These are phyloP conservation scores for Verbena officinalis DNA, from an alignment of 257 asterid species.

Conservation along the genomic window DNA sequence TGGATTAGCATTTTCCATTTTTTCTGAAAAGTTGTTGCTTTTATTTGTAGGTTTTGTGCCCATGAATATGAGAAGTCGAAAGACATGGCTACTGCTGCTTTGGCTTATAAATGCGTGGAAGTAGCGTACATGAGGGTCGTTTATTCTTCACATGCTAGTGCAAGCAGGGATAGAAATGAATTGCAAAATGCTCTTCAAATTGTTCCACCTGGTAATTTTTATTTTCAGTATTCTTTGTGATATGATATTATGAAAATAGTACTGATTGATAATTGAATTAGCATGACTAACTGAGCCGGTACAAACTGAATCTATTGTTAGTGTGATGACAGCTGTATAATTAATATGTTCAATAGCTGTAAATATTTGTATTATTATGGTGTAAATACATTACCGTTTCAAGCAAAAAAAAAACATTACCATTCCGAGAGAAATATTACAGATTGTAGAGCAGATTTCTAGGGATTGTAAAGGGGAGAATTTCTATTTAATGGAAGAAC, in stretches of 20 bases:
- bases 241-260: conserved; percentile 6
- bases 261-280: conserved; percentile 4
- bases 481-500: no score
- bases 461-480: no score
- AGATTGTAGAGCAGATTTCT: no score
- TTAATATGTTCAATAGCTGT: no score
- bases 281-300: conserved; percentile 8
- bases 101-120: conserved; percentile 95
- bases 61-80: conserved; percentile 87
- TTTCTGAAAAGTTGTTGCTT: conserved; percentile 27
- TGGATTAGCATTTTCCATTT: conserved; percentile 31
- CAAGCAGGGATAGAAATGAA: conserved; percentile 75
- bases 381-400: no score
- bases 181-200: conserved; percentile 76
- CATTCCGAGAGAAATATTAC: no score
- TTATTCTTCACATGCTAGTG: conserved; percentile 66
- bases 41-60: conserved; percentile 81
- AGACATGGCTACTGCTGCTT: conserved; percentile 92
- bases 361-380: no score
- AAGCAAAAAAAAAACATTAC: no score
- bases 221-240: conserved; percentile 21
- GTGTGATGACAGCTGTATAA: no score
- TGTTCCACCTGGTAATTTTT: conserved; percentile 72
- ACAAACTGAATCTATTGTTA: conserved; percentile 8
- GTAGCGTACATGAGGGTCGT: conserved; percentile 88